Conservation (phyloP, 2,329 filamentous ascomycete genomes). For the Penicillium sp. region DNA sequence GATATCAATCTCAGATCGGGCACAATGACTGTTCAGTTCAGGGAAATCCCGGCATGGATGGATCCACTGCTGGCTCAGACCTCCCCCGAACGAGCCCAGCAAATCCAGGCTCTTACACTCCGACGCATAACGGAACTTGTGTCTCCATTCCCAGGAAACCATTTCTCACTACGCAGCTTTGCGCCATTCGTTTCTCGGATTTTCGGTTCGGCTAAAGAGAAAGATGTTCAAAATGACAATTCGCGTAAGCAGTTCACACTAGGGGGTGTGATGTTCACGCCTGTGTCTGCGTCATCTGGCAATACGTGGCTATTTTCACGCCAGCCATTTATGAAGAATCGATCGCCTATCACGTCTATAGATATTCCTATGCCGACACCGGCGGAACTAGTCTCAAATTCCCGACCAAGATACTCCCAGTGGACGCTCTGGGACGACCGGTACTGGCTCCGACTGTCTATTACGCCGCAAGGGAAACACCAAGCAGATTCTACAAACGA, state of each 20-base stretch:
- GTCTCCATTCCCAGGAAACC: conserved; percentile 44
- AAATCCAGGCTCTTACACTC: conserved; percentile 47
- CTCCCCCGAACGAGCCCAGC: conserved; percentile 9
- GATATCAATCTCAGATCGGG: conserved; percentile 37
- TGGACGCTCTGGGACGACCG: conserved; percentile 56
- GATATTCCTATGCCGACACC: conserved; percentile 14
- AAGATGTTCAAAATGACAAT: neutral
- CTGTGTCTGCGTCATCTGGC: conserved; percentile 23
- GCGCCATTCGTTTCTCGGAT: conserved; percentile 41
- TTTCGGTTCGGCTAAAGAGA: conserved; percentile 29
- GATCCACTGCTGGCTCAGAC: conserved; percentile 11
- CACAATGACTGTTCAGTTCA: conserved; percentile 33
- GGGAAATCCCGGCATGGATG: conserved; percentile 9
- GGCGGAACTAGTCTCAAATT: neutral
- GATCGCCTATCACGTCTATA: conserved; percentile 22
- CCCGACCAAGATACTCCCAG: conserved; percentile 1
- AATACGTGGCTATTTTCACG: conserved; percentile 40
- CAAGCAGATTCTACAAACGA: neutral
- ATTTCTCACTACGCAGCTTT: conserved; percentile 46
- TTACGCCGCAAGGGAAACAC: conserved; percentile 18
- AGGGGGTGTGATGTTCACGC: conserved; percentile 51
- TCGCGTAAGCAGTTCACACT: conserved; percentile 50
- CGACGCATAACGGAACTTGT: conserved; percentile 52
- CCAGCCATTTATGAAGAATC: conserved; percentile 35
- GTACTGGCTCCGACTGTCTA: conserved; percentile 55